Evolutionary conservation across 192 early-diverging fungal species (phyloP), one percentile per base, ranked within the genome.

Genomic region (Gigaspora rosea): DNA sequence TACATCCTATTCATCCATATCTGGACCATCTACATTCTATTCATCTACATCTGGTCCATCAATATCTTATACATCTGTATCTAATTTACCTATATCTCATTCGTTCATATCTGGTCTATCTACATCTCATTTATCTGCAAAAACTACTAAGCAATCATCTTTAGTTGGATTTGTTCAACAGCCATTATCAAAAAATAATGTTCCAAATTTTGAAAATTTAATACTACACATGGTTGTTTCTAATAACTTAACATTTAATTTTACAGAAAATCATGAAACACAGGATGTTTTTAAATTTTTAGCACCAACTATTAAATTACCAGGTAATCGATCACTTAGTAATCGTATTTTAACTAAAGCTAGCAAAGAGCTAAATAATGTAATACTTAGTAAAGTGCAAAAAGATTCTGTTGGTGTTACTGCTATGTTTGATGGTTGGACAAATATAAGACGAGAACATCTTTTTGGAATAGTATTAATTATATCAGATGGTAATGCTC

Each of bases 401-500:
- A 35, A 20, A 32, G 27, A 61, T 61, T 8, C 9, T 32, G 50
- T 70, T 70, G 11, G 20, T 22, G 27, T 70, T 32, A 70, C 8
- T 35, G 50, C 49, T 50, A 22, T 32, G 0, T 70, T 70, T 70
- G 50, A 70, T 54, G 50, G 48, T 10, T 70, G 27, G 68, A 70
- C 48, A 10, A 70, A 70, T 22, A 54, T 70, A 1, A 70, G 51
- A 51, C 27, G 22, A 27, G 20, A 70, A 12, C 50, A 70, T 54
- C 22, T 70, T 70, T 70, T 70, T 70, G 68, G 50, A 32, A 22
- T 70, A 12, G 27, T 51, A 15, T 70, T 70, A 27, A 70, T 70
- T 70, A 70, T 20, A 32, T 70, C 68, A 48, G 20, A n/a, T n/a
- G 50, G 49, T 10, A 10, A 70, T 27, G 48, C 12, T 3, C 50